Evolutionary conservation across 23 red algal genomes (phyloP), one percentile per base, ranked within the genome.

Genomic region (Cyanidiococcus yangmingshanensis): DNA sequence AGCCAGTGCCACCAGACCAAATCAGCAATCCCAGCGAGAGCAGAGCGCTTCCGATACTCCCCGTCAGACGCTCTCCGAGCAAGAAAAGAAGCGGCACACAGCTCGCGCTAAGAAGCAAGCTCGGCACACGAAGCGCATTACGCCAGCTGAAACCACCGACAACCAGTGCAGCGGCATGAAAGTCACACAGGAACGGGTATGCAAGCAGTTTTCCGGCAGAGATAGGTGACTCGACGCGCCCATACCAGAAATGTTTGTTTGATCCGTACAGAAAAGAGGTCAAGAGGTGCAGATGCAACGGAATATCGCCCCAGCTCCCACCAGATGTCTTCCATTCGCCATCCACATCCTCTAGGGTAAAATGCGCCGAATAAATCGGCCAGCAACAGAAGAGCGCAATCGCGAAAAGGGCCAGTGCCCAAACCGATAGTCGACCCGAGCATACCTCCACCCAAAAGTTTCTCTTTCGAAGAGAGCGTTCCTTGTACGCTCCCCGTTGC

Each of bases 111-210:
- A 16, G 50, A 15, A 57, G 50, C 50, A 57, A 57, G 50, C 16
- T 57, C 50, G 50, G 50, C 50, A 15, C 15, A 15, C 15, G 50
- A n/a, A 57, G n/a, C 50, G 50, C 50, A 15, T 15, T 15, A 16
- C 50, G 50, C 50, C 50, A 57, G 16, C n/a, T n/a, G 50, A n/a
- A 15, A 57, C n/a, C 50, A n/a, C 16, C 50, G 16, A 57, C n/a
- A 15, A 57, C 16, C 50, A 57, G 50, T n/a, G 50, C 50, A n/a
- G 16, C 50, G 50, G n/a, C n/a, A n/a, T 57, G 50, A 57, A 57
- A 57, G 50, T 57, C 50, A n/a, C 16, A n/a, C 50, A 57, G 50
- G 50, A 57, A 57, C 50, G 50, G 50, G 50, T 57, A 57, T 16
- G 50, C 50, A n/a, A 57, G n/a, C 50, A 15, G 50, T 16, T 57